Evolutionary conservation across 164 flowering plant species (phyloP), one percentile per base, ranked within the genome.

Genomic region (Nymphaea thermarum): DNA sequence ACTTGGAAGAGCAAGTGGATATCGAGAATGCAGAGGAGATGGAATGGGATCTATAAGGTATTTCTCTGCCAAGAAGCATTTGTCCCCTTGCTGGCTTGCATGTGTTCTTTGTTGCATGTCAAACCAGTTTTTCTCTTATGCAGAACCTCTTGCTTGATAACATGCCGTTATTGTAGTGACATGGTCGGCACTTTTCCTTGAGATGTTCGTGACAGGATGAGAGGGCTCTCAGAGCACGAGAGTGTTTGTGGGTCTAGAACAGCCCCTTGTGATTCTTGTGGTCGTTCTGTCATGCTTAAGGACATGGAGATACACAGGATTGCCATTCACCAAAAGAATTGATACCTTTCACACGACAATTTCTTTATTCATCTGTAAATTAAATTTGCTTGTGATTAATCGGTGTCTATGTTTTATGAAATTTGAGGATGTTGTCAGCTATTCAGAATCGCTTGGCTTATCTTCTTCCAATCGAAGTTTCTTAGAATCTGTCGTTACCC

Each of bases 301-400:
- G 98, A 94, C 61, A 94, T 94, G 98, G 97, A 91, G 73, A 89
- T 91, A 69, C 98, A 94, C 74, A 87, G 79, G 65, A 71, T 90
- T 68, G 96, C 91, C 60, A 93, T 90, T 62, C 93, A 90, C 72
- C 90, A 73, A 59, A 86, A 86, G 73, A 82, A 81, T 68, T 89
- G 64, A 76, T 6, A 43, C 68, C 15, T 64, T 4, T 45, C 5
- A 4, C 51, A 45, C 8, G 8, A 8, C 8, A 45, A 45, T 4
- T 4, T 45, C 4, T 45, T 8, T 45, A 4, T 45, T 45, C 5
- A 45, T 45, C 8, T 45, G 51, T 8, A 45, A 45, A 45, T 45
- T 45, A 45, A 4, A 45, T 45, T 45, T 4, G 51, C 51, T 45
- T 45, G 8, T 4, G 5, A 8, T 45, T 45, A 4, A 45, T 45